Percentiles rank a stretch among this genome's conserved stretches.
Conservation (phyloP, 2,329 filamentous ascomycete genomes). For the Fusarium luffae region DNA sequence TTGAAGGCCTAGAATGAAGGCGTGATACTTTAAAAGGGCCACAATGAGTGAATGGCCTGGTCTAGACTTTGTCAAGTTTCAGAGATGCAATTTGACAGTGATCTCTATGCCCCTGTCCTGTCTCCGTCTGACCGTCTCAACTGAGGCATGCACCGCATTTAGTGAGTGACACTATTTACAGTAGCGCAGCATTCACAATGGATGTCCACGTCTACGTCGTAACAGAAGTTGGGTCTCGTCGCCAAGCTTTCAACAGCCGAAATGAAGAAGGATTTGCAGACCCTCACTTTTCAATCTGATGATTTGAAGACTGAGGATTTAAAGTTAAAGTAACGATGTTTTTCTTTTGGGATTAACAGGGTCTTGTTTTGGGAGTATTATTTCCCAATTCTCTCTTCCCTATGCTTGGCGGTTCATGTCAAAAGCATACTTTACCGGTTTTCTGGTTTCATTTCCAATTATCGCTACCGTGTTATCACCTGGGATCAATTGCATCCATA, state of each 20-base stretch:
- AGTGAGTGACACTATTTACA: conserved; percentile 36
- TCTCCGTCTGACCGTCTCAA: conserved; percentile 3
- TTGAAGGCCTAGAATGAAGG: conserved; percentile 12
- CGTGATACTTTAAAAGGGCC: conserved; percentile 3
- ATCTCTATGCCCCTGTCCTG: conserved; percentile 4
- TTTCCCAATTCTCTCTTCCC: conserved; percentile 9
- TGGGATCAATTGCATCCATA: conserved; percentile 10
- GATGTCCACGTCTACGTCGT: background rate
- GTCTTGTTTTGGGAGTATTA: conserved; percentile 19
- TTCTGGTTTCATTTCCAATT: conserved; percentile 15
- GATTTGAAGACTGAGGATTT: conserved; percentile 23
- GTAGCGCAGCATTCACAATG: conserved; percentile 13
- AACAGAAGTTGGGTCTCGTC: conserved; percentile 8
- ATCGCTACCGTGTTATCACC: conserved; percentile 18
- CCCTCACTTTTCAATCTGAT: conserved; percentile 1
- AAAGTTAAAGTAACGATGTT: conserved; percentile 16
- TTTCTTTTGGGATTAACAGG: conserved; percentile 15
- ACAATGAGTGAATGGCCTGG: conserved; percentile 5
- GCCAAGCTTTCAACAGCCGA: conserved; percentile 43
- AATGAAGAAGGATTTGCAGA: conserved; percentile 28
- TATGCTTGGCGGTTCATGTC: conserved; percentile 11
- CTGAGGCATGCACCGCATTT: conserved; percentile 20
- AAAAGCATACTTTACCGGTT: conserved; percentile 18
- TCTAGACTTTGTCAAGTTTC: conserved; percentile 9
- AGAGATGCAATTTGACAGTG: background rate